Evolutionary conservation across 768 basidiomycete genomes (phyloP), one percentile per base, ranked within the genome.

Genomic region (Boletus rex-veris): DNA sequence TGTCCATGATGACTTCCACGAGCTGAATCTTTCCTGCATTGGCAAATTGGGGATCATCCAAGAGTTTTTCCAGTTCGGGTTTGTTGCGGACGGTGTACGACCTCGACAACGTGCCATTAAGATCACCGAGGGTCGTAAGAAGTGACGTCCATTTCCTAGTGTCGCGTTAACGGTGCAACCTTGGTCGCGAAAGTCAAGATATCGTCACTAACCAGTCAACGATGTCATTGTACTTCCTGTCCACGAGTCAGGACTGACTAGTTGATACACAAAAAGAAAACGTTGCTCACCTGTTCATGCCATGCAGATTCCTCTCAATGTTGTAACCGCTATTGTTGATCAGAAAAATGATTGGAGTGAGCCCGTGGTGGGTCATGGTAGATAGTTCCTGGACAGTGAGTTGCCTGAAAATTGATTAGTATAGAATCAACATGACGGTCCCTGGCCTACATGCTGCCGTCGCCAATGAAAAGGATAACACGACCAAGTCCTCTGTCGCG

Each of bases 211-310:
- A 77, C 80, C 93, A 97, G 63, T 85, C 73, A 28, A 78, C 75
- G 58, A 98, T 86, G 65, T 97, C 86, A 67, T 96, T 96, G 72
- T 97, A 95, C 66, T 84, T 81, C 52, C 88, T 84, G 59, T 39
- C 12, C 5, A 42, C 57, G 15, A 33, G 38, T 60, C 16, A 57
- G 42, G 7, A 40, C 1, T 3, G 15, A 38, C 1, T 38, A 2
- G 7, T 8, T 2, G 28, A 8, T 16, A 11, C 33, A 16, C 15
- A 38, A 6, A 14, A 18, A 18, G n/a, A 38, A 38, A 42, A 36
- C 0, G 7, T 16, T 35, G 57, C 73, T 12, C 24, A 76, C 83
- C 82, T 74, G 26, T 77, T 64, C 70, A 75, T 78, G 19, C 87
- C 87, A 55, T 92, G 88, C 41, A 89, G 75, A 58, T 77, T 79